A percentile compares a stretch with the other conserved stretches of the same genome.
phyloP scores from a whole-genome alignment of 495 filamentous ascomycete genomes.

The Xeromyces bisporus region DNA sequence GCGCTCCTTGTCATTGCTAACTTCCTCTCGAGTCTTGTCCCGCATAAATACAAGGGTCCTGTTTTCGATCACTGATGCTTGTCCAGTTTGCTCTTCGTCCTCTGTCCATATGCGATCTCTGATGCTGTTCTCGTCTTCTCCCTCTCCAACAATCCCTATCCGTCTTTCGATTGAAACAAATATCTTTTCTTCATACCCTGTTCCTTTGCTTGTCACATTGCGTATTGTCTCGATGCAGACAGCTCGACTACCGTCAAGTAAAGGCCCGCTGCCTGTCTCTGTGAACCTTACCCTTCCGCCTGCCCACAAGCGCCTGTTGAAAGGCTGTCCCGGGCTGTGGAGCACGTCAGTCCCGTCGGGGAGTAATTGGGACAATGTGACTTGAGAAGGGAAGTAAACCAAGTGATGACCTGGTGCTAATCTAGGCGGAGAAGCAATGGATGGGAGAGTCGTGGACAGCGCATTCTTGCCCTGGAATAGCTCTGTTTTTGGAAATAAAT shows the following conservation, averaged over 20 bases:
- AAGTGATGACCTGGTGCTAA: slow-evolving; percentile 42
- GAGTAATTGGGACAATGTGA: slow-evolving; percentile 38
- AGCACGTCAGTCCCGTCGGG: slow-evolving; percentile 56
- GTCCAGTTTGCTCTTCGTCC: slow-evolving; percentile 17
- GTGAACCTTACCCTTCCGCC: slow-evolving; percentile 38
- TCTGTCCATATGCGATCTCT: slow-evolving; percentile 28
- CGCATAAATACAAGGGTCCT: slow-evolving; percentile 48
- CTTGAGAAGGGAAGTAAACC: slow-evolving; percentile 54
- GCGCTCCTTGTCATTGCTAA: slow-evolving; percentile 12
- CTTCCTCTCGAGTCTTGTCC: slow-evolving; percentile 18
- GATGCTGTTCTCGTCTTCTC: slow-evolving; percentile 18
- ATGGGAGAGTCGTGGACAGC: slow-evolving; percentile 13
- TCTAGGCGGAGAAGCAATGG: slow-evolving; percentile 15
- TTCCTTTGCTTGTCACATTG: slow-evolving; percentile 39
- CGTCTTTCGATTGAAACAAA: slow-evolving; percentile 41
- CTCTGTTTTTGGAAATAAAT: slow-evolving; percentile 29
- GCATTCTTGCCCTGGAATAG: slow-evolving; percentile 1
- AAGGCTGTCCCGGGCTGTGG: slow-evolving; percentile 50
- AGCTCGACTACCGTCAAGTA: slow-evolving; percentile 32
- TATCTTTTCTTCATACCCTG: slow-evolving; percentile 38
- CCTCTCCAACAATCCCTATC: slow-evolving; percentile 21
- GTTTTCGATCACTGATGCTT: slow-evolving; percentile 31
- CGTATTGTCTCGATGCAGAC: slow-evolving; percentile 50
- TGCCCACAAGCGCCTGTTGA: slow-evolving; percentile 61
- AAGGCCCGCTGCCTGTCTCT: slow-evolving; percentile 6